A percentile compares a stretch with the other conserved stretches of the same genome.
phyloP scores from a whole-genome alignment of 495 filamentous ascomycete species.

The Cladorrhinum samala region DNA sequence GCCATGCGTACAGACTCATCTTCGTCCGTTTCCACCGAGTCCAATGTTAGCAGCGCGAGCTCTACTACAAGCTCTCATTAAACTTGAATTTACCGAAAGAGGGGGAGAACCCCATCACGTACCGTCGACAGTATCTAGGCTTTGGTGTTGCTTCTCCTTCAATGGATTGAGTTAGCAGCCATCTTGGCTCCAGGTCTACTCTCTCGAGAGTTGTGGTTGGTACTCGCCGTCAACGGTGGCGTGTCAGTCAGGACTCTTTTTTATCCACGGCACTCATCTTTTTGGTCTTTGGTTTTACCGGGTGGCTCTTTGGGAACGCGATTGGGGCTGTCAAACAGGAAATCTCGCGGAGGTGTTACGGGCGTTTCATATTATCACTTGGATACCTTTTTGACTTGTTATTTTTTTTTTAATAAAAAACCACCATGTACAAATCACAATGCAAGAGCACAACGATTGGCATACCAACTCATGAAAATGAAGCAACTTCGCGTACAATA shows the following conservation, averaged over 20 bases:
- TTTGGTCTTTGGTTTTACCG: neutral
- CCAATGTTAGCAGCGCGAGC: slow-evolving; percentile 23
- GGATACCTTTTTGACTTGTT: neutral
- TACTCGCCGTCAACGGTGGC: too few species aligned
- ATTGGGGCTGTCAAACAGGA: neutral
- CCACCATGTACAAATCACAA: too few species aligned
- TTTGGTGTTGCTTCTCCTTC: too few species aligned
- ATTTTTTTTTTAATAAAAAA: neutral
- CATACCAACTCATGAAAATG: slow-evolving; percentile 67
- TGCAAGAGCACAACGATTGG: too few species aligned
- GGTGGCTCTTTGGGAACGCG: neutral
- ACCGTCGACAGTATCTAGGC: too few species aligned
- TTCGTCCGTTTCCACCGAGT: slow-evolving; percentile 27
- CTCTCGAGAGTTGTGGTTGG: too few species aligned
- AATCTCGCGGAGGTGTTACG: neutral
- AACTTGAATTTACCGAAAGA: slow-evolving; percentile 3
- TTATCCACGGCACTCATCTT: slow-evolving; percentile 1
- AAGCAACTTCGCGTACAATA: slow-evolving; percentile 65
- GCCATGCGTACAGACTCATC: slow-evolving; percentile 13
- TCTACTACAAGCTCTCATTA: slow-evolving; percentile 18
- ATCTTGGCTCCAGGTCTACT: too few species aligned
- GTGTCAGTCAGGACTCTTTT: too few species aligned
- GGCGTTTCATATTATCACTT: neutral
- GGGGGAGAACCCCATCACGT: too few species aligned
- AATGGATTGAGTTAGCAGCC: too few species aligned